Conservation (phyloP, 768 basidiomycete genomes). For the Multifurca ochricompacta region DNA sequence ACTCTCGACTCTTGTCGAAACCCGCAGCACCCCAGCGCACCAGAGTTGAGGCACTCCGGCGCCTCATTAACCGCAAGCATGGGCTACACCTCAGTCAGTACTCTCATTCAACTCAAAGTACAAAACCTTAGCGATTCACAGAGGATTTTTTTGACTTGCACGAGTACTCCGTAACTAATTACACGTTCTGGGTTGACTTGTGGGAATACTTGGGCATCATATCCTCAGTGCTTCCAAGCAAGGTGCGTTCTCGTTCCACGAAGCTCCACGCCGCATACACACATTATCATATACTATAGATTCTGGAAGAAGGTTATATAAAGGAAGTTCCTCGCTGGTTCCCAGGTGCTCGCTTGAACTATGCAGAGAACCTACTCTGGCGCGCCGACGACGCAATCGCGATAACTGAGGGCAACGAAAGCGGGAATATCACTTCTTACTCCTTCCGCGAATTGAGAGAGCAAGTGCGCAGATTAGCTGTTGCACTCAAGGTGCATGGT, state of each 20-base stretch:
- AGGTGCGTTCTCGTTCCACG: constrained; percentile 30
- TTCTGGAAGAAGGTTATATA: constrained; percentile 35
- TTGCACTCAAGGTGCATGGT: constrained; percentile 50
- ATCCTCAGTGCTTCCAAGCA: constrained; percentile 47
- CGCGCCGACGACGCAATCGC: constrained; percentile 54
- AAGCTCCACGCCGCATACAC: background rate
- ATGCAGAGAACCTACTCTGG: constrained; percentile 62
- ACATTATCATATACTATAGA: constrained; percentile 8
- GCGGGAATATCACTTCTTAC: constrained; percentile 40
- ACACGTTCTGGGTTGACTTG: constrained; percentile 63
- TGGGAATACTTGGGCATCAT: constrained; percentile 59
- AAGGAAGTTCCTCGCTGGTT: constrained; percentile 63
- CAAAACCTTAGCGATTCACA: constrained; percentile 23
- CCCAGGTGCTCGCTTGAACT: constrained; percentile 57
- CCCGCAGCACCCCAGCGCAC: constrained; percentile 38
- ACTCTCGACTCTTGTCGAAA: constrained; percentile 44
- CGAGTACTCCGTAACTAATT: constrained; percentile 57
- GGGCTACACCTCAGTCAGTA: constrained; percentile 43
- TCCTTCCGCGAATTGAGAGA: constrained; percentile 48
- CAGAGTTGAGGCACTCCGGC: constrained; percentile 44
- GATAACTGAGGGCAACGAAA: constrained; percentile 50
- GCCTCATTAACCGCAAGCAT: constrained; percentile 56
- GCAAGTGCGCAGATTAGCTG: constrained; percentile 48
- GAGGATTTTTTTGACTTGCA: constrained; percentile 62
- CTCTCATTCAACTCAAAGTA: background rate